Base-by-base conservation (phyloP, 805 yeast species). In the Saturnispora halmiae region DNA sequence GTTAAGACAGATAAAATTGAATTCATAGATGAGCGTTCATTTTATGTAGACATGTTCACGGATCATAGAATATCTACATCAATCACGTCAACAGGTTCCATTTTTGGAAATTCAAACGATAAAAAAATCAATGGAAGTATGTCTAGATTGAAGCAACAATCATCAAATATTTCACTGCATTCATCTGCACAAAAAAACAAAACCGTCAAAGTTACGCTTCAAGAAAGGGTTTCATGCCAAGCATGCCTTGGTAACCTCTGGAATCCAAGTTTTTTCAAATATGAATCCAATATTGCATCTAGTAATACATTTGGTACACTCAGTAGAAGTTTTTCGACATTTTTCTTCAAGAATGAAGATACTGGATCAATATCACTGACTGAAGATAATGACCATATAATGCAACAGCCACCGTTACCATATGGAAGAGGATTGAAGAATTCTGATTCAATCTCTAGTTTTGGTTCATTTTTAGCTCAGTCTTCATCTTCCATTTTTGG, bases 181-280 rank as follows among this genome's bases (percentile, higher is more conserved):
- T 13, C 22, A 14, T 38, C 25, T 24, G 9, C 21, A 14, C 41
- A 31, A 31, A 33, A 16, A 16, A 16, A n/a, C 10, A n/a, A 14
- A 13, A 13, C 34, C 2, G 30, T 47, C 7, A 42, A 36, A 15
- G 31, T 45, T 6, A 33, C 50, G 3, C 11, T 45, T 4, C 50
- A 45, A 20, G 48, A 47, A 13, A 40, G 50, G 27, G 47, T 42
- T 7, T 8, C 22, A 4, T 46, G 46, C 2, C 50, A 47, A 34
- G 36, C 42, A 13, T 47, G 46, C 32, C 38, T 47, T 4, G 38
- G 36, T 8, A 20, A 32, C 13, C 30, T 47, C 3, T 47, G 50
- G 50, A 40, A 42, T 18, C 25, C 39, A 4, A 36, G 31, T n/a
- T 46, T 46, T 13, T 15, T 18, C 21, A 27, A 21, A 28, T 40